These are phyloP conservation scores for Penicillium alfredii DNA, from an alignment of 495 filamentous ascomycete species.

Conservation along the genomic window DNA sequence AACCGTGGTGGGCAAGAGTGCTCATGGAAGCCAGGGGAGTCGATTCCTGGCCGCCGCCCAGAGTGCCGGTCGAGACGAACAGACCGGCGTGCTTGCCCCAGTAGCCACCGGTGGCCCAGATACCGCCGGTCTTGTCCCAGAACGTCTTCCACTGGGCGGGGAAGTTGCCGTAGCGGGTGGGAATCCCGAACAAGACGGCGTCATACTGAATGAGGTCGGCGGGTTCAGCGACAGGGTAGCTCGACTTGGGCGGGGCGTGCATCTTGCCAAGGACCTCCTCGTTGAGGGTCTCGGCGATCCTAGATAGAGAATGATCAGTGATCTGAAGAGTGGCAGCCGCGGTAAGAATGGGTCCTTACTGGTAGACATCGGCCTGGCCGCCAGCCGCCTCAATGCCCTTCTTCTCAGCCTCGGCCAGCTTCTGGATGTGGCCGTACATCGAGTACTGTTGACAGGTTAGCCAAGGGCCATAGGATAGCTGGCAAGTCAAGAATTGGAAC, in stretches of 20 bases:
- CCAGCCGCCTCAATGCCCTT: conserved; percentile 85
- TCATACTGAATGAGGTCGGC: conserved; percentile 70
- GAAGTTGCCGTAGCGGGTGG: conserved; percentile 98
- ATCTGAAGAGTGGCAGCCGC: no score
- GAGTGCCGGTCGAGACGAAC: conserved; percentile 78
- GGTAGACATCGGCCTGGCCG: conserved; percentile 70
- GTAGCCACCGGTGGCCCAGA: conserved; percentile 66
- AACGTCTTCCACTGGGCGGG: conserved; percentile 93
- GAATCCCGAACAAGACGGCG: conserved; percentile 90
- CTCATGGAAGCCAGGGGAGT: conserved; percentile 78
- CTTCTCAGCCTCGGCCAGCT: conserved; percentile 84
- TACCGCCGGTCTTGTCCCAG: conserved; percentile 75
- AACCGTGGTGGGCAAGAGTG: conserved; percentile 88
- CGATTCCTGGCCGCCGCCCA: conserved; percentile 89
- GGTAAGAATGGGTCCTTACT: conserved; percentile 46
- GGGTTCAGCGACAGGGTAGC: conserved; percentile 63
- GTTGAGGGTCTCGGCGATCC: conserved; percentile 80
- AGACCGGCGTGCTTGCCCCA: conserved; percentile 89
- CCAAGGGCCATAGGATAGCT: neutral
- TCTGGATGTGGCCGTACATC: conserved; percentile 86
- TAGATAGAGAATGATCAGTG: no score
- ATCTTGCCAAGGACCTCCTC: conserved; percentile 79
- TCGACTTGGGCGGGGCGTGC: conserved; percentile 75
- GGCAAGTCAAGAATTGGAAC: conserved; percentile 1
- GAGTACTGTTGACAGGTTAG: conserved; percentile 63